Conservation (phyloP, 805 yeast genomes). For the Wickerhamiella hasegawae region DNA sequence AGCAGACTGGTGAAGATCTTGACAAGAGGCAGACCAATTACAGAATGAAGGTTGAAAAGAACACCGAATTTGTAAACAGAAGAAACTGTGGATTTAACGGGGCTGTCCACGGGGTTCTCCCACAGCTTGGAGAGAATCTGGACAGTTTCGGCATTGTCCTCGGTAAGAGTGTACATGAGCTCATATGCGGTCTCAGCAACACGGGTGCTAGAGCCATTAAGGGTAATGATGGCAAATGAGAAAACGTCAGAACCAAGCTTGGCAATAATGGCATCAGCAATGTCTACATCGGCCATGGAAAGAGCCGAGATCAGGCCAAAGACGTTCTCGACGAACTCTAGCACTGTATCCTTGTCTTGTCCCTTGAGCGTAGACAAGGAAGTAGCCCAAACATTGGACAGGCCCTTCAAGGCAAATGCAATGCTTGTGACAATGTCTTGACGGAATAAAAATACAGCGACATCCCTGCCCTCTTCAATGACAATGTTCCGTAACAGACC, state of each 20-base stretch:
- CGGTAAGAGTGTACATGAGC: background rate
- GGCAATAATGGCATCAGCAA: background rate
- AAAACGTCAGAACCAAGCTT: background rate
- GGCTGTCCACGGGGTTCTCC: no score
- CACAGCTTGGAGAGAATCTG: background rate
- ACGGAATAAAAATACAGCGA: constrained; percentile 61
- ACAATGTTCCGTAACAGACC: constrained; percentile 70
- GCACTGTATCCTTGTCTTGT: constrained; percentile 19
- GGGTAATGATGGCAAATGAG: background rate
- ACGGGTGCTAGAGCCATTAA: background rate
- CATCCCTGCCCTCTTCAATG: constrained; percentile 77
- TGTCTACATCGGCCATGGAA: background rate
- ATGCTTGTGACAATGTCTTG: constrained; percentile 56
- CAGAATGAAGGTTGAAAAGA: constrained; percentile 18
- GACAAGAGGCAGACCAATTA: no score
- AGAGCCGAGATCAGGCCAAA: constrained; percentile 52
- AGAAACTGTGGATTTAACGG: background rate
- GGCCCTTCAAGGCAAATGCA: constrained; percentile 30
- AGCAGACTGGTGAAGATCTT: background rate
- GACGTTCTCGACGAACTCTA: constrained; percentile 58
- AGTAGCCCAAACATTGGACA: constrained; percentile 19
- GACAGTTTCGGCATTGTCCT: background rate
- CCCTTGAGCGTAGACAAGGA: constrained; percentile 19
- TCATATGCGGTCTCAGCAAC: background rate
- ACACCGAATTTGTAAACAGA: constrained; percentile 18